These are phyloP conservation scores for Talaromyces atroroseus DNA, from an alignment of 2,329 filamentous ascomycete species.

Conservation along the genomic window DNA sequence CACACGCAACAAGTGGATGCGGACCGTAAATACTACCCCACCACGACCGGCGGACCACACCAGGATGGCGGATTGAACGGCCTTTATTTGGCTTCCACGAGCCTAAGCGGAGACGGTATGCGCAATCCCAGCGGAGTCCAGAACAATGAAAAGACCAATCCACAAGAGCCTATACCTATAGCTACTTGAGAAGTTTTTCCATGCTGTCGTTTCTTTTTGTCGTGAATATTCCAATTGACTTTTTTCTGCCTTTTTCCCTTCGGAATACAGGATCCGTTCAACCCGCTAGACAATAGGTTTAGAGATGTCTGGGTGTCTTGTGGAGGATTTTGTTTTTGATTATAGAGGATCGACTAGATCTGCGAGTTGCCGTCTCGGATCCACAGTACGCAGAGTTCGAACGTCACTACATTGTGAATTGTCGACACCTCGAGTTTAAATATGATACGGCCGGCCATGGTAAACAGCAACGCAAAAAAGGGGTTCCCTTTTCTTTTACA, in stretches of 20 bases:
- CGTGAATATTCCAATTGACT: conserved; percentile 43
- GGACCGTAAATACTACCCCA: conserved; percentile 50
- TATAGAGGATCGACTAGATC: background rate
- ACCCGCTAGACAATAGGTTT: conserved; percentile 50
- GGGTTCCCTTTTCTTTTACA: conserved; percentile 12
- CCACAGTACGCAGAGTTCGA: conserved; percentile 9
- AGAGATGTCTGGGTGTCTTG: background rate
- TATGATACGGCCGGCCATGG: conserved; percentile 27
- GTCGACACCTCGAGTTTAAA: conserved; percentile 18
- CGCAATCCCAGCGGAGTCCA: conserved; percentile 43
- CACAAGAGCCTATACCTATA: conserved; percentile 21
- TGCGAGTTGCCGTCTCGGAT: background rate
- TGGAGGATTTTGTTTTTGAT: background rate
- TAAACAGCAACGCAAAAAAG: conserved; percentile 11
- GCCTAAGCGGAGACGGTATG: conserved; percentile 43
- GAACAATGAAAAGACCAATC: conserved; percentile 49
- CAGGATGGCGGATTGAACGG: conserved; percentile 44
- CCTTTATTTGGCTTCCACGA: conserved; percentile 44
- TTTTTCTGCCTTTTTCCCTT: conserved; percentile 33
- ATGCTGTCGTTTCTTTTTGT: background rate
- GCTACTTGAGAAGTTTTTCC: conserved; percentile 12
- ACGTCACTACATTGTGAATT: background rate
- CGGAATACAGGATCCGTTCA: conserved; percentile 53
- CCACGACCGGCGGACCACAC: conserved; percentile 32
- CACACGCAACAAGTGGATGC: conserved; percentile 61